Base-by-base conservation (phyloP, 2,329 filamentous ascomycete genomes). In the Aspergillus tubingensis region DNA sequence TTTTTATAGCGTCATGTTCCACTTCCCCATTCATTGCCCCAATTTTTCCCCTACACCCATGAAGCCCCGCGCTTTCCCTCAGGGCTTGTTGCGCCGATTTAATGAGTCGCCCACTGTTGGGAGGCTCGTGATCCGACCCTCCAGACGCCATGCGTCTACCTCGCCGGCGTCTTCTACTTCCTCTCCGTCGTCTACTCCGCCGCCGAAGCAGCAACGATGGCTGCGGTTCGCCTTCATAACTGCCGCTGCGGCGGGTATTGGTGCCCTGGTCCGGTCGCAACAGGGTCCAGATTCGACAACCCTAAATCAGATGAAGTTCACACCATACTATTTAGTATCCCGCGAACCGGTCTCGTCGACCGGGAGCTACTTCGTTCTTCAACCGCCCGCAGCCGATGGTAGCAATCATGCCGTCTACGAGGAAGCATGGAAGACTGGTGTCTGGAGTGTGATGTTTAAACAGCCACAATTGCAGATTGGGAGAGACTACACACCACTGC, bases 381-480 rank as follows among this genome's bases (percentile, higher is more conserved):
- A 73, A 32, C 77, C 78, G 8, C 68, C 70, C 21, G 65, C 69
- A 54, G 69, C 64, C 39, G 74, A 67, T 58, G 65, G 62, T 56
- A 65, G 58, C 61, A 77, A 76, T 47, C 68, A 67, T 47, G 72
- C 74, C 27, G 70, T 77, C 39, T 81, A 83, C 59, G 69, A 74
- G 4, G 67, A 77, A 10, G 81, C 81, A 23, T 88, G 86, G 85
- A 76, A 77, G 47, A 81, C 85, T 58, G 89, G 90, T 4, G 83
- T 96, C 44, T 96, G 92, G 90, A 92, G 89, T 64, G 89, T 98
- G 36, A 90, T 97, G 79, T 87, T 96, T 72, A 96, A 96, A 79
- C 95, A 98, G 78, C 95, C 95, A 2, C 88, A 96, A 74, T 79
- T 98, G 59, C 93, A 97, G 77, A 96, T 99, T 68, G 91, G 91